Evolutionary conservation across 106 monocot species (phyloP), one percentile per base, ranked within the genome.

Genomic region (Dendrobium chrysotoxum): DNA sequence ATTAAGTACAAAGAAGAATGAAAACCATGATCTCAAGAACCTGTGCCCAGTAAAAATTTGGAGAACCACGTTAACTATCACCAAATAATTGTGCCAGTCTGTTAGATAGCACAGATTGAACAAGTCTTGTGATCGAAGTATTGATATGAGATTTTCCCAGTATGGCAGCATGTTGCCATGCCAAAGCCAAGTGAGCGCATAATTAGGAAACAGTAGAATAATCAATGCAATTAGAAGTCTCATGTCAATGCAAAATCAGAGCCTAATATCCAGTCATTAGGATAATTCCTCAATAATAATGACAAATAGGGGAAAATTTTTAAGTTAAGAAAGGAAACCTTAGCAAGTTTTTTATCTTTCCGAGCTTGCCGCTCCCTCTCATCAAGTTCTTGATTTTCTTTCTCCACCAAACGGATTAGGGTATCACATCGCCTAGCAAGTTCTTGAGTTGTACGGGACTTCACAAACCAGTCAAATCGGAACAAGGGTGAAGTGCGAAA

Each of bases 391-490:
- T 93, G 93, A 75, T 93, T 93, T 82, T 93, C 93, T 82, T 88
- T 93, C 86, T 93, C 93, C 67, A 93, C 90, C 38, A 93, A 77
- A 2, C 93, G 88, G 78, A 93, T 88, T 38, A 93, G 82, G 40
- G 90, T 93, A 82, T 93, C 93, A 79, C 93, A 93, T n/a, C 93
- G 88, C 80, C 90, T 84, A 1, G 90, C 87, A 28, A 93, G 88
- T 47, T 93, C 93, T 82, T 93, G 93, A 44, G 88, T 88, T 39
- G 93, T 93, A 41, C 93, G 90, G 1, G 93, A 93, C 79, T 93
- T 93, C 75, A 90, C 93, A 87, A 90, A 93, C 93, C 93, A 93
- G 78, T 93, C 93, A 85, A 93, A 93, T 17, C 93, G 93, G 58
- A 93, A 93, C 40, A 93, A 76, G 10, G 93, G 88, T 39, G 93